Conservation (phyloP, 2,329 filamentous ascomycete species). For the Orbilia oligospora region DNA sequence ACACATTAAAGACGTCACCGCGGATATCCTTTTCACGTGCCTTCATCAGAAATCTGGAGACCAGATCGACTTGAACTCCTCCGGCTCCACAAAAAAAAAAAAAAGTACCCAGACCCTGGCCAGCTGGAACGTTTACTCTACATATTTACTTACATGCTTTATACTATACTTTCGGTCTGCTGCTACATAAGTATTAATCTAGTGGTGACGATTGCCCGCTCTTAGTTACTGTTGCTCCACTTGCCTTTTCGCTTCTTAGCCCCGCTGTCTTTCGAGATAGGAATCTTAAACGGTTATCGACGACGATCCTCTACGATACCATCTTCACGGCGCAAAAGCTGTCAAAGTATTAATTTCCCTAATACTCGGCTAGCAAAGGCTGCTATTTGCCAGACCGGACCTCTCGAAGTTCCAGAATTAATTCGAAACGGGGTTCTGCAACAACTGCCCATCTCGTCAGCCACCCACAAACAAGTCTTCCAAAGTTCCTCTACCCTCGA, state of each 20-base stretch:
- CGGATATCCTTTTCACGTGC: constrained; percentile 50
- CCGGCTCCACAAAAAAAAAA: constrained; percentile 15
- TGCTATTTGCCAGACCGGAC: constrained; percentile 45
- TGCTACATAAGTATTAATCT: constrained; percentile 38
- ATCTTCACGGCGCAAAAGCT: constrained; percentile 24
- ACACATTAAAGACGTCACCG: constrained; percentile 56
- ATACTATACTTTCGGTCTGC: constrained; percentile 3
- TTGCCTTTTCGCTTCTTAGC: constrained; percentile 59
- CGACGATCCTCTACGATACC: constrained; percentile 39
- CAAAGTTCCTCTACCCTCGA: constrained; percentile 44
- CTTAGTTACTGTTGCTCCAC: constrained; percentile 42
- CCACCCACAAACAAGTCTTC: constrained; percentile 26
- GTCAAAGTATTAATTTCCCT: constrained; percentile 51
- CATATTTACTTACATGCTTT: not conserved
- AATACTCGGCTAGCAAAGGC: constrained; percentile 52
- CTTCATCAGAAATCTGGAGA: constrained; percentile 21
- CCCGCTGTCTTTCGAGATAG: constrained; percentile 41
- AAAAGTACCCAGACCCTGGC: constrained; percentile 5
- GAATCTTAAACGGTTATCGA: constrained; percentile 50
- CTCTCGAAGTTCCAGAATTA: constrained; percentile 57
- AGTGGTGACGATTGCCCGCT: constrained; percentile 41
- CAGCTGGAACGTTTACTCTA: not conserved
- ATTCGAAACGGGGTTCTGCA: constrained; percentile 54
- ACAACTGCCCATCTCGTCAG: constrained; percentile 33
- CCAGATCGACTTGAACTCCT: constrained; percentile 23